Conservation (phyloP, 495 filamentous ascomycete species). For the Podospora comata region DNA sequence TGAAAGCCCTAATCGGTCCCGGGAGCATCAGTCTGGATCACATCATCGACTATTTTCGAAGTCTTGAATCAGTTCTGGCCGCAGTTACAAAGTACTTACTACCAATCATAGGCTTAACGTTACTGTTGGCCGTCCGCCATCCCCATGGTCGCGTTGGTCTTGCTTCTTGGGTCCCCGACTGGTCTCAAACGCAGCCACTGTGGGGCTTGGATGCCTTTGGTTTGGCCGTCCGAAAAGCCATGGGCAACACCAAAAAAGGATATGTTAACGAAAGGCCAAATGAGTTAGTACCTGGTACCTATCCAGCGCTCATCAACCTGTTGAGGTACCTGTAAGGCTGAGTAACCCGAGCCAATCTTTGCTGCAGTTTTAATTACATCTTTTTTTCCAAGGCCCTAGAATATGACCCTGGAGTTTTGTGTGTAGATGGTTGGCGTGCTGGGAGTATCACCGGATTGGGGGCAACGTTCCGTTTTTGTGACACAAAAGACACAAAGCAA, state of each 20-base stretch:
- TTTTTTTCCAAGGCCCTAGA: no score
- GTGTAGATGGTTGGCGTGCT: no score
- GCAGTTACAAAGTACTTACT: neutral
- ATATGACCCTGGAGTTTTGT: no score
- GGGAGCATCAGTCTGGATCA: neutral
- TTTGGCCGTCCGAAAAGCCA: no score
- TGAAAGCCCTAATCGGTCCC: neutral
- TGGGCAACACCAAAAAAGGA: no score
- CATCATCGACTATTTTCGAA: neutral
- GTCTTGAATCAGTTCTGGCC: neutral
- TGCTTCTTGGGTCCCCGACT: neutral
- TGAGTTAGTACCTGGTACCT: no score
- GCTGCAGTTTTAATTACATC: no score
- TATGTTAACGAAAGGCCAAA: no score
- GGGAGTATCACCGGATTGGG: no score
- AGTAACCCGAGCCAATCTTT: no score
- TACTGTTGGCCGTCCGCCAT: neutral
- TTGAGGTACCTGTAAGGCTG: no score
- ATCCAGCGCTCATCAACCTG: no score
- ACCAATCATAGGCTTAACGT: neutral
- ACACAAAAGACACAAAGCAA: neutral
- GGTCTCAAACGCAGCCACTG: neutral
- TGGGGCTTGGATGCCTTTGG: neutral
- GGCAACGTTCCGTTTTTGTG: neutral
- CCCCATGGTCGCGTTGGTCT: neutral